Evolutionary conservation across 768 basidiomycete genomes (phyloP), one percentile per base, ranked within the genome.

Genomic region (Roridomyces roridus): DNA sequence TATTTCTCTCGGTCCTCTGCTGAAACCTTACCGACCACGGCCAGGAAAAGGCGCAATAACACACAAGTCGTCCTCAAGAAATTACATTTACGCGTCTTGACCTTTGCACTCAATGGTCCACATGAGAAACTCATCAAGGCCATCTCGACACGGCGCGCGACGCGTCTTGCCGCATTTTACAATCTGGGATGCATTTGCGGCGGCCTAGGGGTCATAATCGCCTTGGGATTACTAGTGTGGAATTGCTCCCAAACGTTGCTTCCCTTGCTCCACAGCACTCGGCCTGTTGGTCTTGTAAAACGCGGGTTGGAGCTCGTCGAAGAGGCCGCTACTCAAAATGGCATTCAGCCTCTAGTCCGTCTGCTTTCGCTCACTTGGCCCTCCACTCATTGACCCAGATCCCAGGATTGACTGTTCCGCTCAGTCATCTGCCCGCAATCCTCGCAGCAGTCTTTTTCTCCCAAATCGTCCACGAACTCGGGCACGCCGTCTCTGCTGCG

Each of bases 321-420:
- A 46, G 20, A 43, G 50, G 21, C 50, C 26, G 45, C 58, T 14
- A 21, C 28, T 23, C 41, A 40, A 23, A 42, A 45, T 10, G 51
- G 57, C 24, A 62, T 74, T 18, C 64, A 67, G 51, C 75, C 74
- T 12, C 71, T 78, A 35, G 78, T 76, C 48, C 51, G 74, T 70
- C n/a, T 31, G 18, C 36, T 12, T 46, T 46, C 23, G 15, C 17
- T 8, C 15, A 5, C 39, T 9, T 34, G 21, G 18, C 26, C 9
- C 26, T 24, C 23, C 26, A 47, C 44, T 46, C n/a, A 60, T 47
- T 24, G 59, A 10, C 17, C 20, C 47, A 94, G 92, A 86, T 96
- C 34, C 93, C 94, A 20, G 93, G 93, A 1, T 58, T 93, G 7
- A 96, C 91, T 2, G 84, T 91, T 1, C 93, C 93, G 1, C 65